Conservation (phyloP, 192 early-diverging fungal genomes). For the Backusella psychrophila region DNA sequence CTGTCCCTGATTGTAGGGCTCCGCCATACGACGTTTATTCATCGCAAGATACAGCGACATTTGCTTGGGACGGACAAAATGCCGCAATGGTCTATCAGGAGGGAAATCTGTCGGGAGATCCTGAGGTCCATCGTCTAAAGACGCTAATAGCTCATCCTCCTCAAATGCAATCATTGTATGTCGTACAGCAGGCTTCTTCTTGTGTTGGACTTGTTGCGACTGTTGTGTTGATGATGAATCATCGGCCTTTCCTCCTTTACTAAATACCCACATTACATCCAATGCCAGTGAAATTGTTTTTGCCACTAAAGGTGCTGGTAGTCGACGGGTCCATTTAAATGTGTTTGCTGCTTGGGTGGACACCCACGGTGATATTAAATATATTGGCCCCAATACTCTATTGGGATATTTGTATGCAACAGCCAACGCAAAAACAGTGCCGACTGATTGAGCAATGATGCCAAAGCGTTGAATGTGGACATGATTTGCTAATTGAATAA, state of each 20-base stretch:
- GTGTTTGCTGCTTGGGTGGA: slow-evolving; percentile 37
- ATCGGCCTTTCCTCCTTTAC: slow-evolving; percentile 5
- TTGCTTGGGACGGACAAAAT: slow-evolving; percentile 33
- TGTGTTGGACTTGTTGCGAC: not conserved
- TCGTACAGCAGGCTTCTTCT: not conserved
- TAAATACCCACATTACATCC: slow-evolving; percentile 38
- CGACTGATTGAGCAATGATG: slow-evolving; percentile 40
- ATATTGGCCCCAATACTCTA: slow-evolving; percentile 30
- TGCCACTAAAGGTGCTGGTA: slow-evolving; percentile 31
- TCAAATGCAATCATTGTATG: slow-evolving; percentile 24
- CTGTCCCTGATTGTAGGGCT: slow-evolving; percentile 33
- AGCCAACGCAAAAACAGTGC: slow-evolving; percentile 41
- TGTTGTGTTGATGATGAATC: not conserved
- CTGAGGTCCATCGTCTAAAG: slow-evolving; percentile 21
- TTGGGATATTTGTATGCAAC: slow-evolving; percentile 21
- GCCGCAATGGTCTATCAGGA: slow-evolving; percentile 37
- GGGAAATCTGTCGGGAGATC: slow-evolving; percentile 39
- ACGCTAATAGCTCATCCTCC: slow-evolving; percentile 30
- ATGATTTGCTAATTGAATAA: slow-evolving; percentile 35
- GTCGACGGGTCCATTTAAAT: slow-evolving; percentile 36
- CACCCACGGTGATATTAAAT: slow-evolving; percentile 39
- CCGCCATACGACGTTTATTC: slow-evolving; percentile 30
- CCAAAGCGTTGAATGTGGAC: slow-evolving; percentile 19
- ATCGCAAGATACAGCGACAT: slow-evolving; percentile 37
- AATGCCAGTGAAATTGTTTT: slow-evolving; percentile 30